A percentile compares a stretch with the other conserved stretches of the same genome.
Conservation (phyloP, 345 rosid species). For the Linum trigynum region DNA sequence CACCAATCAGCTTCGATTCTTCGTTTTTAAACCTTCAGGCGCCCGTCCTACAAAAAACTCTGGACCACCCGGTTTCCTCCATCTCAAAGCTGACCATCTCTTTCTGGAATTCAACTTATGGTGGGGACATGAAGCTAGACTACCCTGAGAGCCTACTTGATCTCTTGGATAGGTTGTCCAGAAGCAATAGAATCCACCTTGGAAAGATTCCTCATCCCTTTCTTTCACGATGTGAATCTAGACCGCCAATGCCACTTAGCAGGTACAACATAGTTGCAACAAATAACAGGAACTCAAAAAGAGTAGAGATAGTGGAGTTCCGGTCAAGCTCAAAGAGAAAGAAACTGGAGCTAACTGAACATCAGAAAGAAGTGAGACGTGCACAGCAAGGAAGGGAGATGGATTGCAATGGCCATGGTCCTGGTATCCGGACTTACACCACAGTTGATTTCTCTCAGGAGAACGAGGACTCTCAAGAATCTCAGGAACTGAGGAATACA, state of each 20-base stretch:
- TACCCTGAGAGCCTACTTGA: slow-evolving; percentile 39
- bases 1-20: slow-evolving; percentile 32
- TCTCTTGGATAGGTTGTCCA: slow-evolving; percentile 40
- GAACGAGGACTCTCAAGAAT: slow-evolving; percentile 38
- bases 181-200: slow-evolving; percentile 35
- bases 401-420: slow-evolving; percentile 42
- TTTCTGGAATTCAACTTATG: slow-evolving; percentile 47
- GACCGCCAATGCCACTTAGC: slow-evolving; percentile 9
- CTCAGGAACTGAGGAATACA: slow-evolving; percentile 21
- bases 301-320: slow-evolving; percentile 24
- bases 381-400: slow-evolving; percentile 42
- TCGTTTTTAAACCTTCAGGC: slow-evolving; percentile 39
- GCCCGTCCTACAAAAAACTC: slow-evolving; percentile 37
- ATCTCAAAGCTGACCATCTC: slow-evolving; percentile 28
- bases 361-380: slow-evolving; percentile 46
- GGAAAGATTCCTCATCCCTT: slow-evolving; percentile 20
- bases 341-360: slow-evolving; percentile 35
- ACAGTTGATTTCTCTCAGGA: slow-evolving; percentile 42
- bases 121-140: slow-evolving; percentile 28
- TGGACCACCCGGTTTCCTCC: slow-evolving; percentile 28
- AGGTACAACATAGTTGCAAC: slow-evolving; percentile 28
- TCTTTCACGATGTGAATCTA: slow-evolving; percentile 14
- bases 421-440: slow-evolving; percentile 40
- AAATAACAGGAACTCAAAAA: slow-evolving; percentile 30
- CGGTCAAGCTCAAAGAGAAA: slow-evolving; percentile 25